Evolutionary conservation across 495 filamentous ascomycete genomes (phyloP), one percentile per base, ranked within the genome.

Genomic region (Hyaloscypha hepaticicola): DNA sequence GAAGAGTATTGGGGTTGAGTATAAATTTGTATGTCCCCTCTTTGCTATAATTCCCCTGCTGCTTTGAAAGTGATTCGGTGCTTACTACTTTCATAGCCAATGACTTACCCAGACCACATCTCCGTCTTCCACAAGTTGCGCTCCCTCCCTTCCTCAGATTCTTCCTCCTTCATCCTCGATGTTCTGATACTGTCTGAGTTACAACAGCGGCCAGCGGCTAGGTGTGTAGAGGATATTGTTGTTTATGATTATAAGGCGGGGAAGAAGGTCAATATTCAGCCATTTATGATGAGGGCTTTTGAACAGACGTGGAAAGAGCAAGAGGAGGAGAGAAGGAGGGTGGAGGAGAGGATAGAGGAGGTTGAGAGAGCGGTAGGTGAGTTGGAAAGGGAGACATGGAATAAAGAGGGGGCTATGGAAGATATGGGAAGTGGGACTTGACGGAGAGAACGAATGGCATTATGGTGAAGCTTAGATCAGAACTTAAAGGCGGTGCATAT

Each of bases 91-190:
- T 4, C 4, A 45, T 19, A 97, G 93, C 93, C 94, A 11, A 91
- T 97, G 86, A 88, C 82, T 56, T 96, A 85, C 70, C 93, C 94
- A 0, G 93, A 98, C 77, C 87, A 82, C 58, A 86, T 97, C 55
- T 91, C 92, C 0, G 90, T 95, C 8, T 93, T 93, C 71, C 95
- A 97, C 75, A 96, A 90, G 72, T 82, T 99, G 6, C 77, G 80
- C 6, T 64, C 74, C n/a, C 60, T 61, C 19, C 78, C 78, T 19
- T 55, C 67, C 12, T 58, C 34, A 0, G 66, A 61, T 3, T 65
- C 74, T 31, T 77, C 74, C 27, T 70, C 72, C 14, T 76, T 80
- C 52, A 61, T 76, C 22, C 78, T 89, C 5, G 83, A 87, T 68
- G 83, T 84, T 66, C 60, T 86, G 14, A 84, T 97, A 27, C 74